phyloP scores from a whole-genome alignment of 2,329 filamentous ascomycete species.

The Pseudogymnoascus sp. region DNA sequence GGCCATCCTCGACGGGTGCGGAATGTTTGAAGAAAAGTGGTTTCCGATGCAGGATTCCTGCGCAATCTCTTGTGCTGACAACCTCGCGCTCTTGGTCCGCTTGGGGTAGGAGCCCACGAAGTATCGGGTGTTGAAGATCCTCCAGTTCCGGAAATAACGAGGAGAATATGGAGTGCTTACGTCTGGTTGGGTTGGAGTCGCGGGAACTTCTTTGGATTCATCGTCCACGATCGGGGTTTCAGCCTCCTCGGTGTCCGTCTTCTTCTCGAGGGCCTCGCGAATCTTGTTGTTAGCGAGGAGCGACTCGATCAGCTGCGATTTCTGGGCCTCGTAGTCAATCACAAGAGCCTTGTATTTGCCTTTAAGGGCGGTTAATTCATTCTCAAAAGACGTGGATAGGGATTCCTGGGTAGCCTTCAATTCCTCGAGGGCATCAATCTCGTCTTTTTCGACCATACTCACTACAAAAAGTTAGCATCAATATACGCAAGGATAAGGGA shows the following conservation, averaged over 20 bases:
- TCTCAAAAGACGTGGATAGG: constrained; percentile 48
- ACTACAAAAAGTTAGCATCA: constrained; percentile 32
- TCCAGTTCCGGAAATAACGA: background rate
- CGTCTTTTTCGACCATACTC: constrained; percentile 45
- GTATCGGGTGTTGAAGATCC: constrained; percentile 5
- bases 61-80: background rate
- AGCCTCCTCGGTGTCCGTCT: background rate
- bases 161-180: constrained; percentile 5
- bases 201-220: background rate
- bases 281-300: constrained; percentile 53
- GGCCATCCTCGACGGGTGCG: background rate
- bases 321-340: constrained; percentile 47
- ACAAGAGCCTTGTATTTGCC: constrained; percentile 41
- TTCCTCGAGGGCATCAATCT: constrained; percentile 45
- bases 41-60: background rate
- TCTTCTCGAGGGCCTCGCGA: constrained; percentile 39
- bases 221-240: background rate
- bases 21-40: background rate
- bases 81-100: background rate
- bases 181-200: background rate
- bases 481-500: constrained; percentile 8
- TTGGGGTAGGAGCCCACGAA: background rate
- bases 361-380: constrained; percentile 48
- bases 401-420: constrained; percentile 52
- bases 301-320: constrained; percentile 51